These are phyloP conservation scores for Aspergillus sclerotiicarbonarius DNA, from an alignment of 495 filamentous ascomycete genomes.

Conservation along the genomic window DNA sequence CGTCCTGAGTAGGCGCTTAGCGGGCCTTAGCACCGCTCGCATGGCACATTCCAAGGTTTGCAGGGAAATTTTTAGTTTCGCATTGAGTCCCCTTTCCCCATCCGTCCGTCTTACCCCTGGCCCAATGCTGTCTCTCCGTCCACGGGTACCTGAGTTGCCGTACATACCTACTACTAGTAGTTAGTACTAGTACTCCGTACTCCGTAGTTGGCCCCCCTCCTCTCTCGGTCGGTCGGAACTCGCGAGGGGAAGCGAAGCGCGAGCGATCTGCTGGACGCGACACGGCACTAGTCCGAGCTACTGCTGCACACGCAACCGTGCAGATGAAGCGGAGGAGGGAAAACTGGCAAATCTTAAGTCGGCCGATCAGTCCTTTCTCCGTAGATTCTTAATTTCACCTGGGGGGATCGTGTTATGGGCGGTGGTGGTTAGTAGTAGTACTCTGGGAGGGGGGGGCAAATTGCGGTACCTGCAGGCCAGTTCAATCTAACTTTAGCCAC, in stretches of 20 bases:
- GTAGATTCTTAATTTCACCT: neutral
- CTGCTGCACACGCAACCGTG: neutral
- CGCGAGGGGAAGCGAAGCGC: too few species aligned
- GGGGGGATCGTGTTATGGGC: neutral
- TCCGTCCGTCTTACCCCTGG: constrained; percentile 14
- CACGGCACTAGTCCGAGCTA: neutral
- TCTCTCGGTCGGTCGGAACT: too few species aligned
- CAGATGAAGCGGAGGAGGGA: neutral
- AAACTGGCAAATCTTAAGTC: neutral
- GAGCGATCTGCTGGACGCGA: neutral
- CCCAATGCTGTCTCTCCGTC: constrained; percentile 10
- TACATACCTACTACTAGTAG: neutral
- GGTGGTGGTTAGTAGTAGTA: neutral
- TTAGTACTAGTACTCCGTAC: too few species aligned
- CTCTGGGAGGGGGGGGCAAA: too few species aligned
- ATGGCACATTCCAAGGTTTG: neutral
- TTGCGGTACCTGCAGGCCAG: too few species aligned
- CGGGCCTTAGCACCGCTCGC: neutral
- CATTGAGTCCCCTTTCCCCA: constrained; percentile 10
- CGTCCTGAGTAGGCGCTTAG: neutral
- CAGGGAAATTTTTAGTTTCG: neutral
- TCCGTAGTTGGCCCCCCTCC: neutral
- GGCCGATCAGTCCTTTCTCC: neutral
- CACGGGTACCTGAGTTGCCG: constrained; percentile 2
- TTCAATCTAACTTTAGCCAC: too few species aligned